Evolutionary conservation across 768 basidiomycete species (phyloP).

Genomic region (Trametes coccinea): DNA sequence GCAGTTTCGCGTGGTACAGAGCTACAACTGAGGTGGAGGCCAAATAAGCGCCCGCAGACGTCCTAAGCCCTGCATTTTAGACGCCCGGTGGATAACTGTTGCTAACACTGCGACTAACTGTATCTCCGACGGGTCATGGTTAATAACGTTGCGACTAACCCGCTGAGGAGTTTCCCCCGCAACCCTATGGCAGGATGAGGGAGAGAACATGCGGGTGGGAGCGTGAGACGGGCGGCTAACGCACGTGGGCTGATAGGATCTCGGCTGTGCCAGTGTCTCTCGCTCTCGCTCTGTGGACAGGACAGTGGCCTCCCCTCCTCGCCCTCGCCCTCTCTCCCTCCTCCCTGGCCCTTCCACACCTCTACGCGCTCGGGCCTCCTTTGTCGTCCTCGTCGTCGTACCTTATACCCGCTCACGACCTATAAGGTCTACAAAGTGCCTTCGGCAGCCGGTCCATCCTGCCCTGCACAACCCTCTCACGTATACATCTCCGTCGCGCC

Average conservation of each 20-base stretch:
- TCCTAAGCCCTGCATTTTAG: too few relatives aligned
- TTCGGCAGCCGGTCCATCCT: not conserved
- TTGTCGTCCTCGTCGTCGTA: slow-evolving; percentile 2
- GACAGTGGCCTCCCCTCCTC: not conserved
- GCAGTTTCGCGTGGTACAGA: too few relatives aligned
- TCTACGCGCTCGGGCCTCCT: slow-evolving; percentile 2
- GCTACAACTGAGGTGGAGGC: too few relatives aligned
- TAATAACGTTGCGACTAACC: too few relatives aligned
- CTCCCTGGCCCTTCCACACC: too few relatives aligned
- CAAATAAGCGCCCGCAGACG: too few relatives aligned
- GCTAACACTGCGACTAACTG: too few relatives aligned
- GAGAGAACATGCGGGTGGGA: too few relatives aligned
- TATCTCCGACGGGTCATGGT: too few relatives aligned
- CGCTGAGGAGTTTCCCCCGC: not conserved
- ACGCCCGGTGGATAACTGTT: too few relatives aligned
- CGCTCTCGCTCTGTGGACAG: not conserved
- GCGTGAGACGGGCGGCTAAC: not conserved
- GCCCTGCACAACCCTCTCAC: not conserved
- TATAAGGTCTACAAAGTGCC: not conserved
- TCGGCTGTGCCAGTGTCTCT: slow-evolving; percentile 17
- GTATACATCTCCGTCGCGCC: slow-evolving; percentile 2
- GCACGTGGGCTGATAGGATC: slow-evolving; percentile 21
- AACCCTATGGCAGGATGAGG: not conserved
- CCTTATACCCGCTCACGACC: not conserved
- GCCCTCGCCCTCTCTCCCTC: too few relatives aligned